Evolutionary conservation across 83 land plant species (phyloP).

Genomic region (Thuja plicata): DNA sequence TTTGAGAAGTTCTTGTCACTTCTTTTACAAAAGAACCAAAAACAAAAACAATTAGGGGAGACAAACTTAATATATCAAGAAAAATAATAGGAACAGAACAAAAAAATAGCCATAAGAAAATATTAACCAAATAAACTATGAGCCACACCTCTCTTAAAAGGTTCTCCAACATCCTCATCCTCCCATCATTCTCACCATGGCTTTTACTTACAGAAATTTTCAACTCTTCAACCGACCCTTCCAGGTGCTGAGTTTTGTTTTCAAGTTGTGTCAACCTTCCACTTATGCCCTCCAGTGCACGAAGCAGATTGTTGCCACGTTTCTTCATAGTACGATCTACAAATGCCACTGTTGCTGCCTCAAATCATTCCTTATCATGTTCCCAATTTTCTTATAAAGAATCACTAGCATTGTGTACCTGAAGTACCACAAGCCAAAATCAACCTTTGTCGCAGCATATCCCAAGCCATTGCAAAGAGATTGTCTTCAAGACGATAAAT

Average conservation of each 20-base stretch:
- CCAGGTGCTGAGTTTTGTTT: slow-evolving; percentile 61
- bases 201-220: slow-evolving; percentile 61
- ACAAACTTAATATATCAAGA: too few relatives aligned
- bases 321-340: slow-evolving; percentile 74
- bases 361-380: too few relatives aligned
- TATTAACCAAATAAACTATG: neutral
- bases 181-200: slow-evolving; percentile 76
- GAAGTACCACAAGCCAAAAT: too few relatives aligned
- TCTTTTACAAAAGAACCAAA: too few relatives aligned
- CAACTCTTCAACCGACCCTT: slow-evolving; percentile 58
- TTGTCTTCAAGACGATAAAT: too few relatives aligned
- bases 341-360: too few relatives aligned
- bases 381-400: too few relatives aligned
- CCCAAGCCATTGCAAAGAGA: too few relatives aligned
- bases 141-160: slow-evolving; percentile 69
- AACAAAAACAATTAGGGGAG: too few relatives aligned
- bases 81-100: neutral
- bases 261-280: slow-evolving; percentile 78
- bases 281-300: slow-evolving; percentile 73
- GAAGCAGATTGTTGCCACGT: slow-evolving; percentile 65
- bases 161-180: slow-evolving; percentile 65
- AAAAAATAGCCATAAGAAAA: neutral
- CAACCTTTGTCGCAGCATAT: too few relatives aligned
- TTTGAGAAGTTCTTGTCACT: too few relatives aligned
- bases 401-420: too few relatives aligned